phyloP scores from a whole-genome alignment of 345 rosid genomes.

The Theobroma cacao region DNA sequence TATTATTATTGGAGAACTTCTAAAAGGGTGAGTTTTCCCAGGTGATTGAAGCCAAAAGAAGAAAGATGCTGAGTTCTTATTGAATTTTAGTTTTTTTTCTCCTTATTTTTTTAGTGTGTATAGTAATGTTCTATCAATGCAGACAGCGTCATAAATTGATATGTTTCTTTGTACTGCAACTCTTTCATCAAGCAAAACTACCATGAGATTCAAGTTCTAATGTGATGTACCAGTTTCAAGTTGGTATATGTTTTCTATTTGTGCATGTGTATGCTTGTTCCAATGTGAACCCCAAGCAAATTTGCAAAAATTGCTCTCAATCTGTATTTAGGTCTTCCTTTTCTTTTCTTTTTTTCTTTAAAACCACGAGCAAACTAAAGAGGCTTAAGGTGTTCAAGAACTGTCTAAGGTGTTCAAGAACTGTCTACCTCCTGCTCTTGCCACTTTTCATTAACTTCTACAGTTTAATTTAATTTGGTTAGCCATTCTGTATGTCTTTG shows the following conservation, averaged over 20 bases:
- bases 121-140: not conserved
- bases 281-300: not conserved
- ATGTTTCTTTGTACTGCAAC: not conserved
- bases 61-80: not conserved
- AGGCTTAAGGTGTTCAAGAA: too few relatives aligned
- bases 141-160: not conserved
- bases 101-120: not conserved
- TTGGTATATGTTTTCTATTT: not conserved
- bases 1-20: not conserved
- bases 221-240: not conserved
- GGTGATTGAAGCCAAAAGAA: not conserved
- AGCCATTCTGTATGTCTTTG: not conserved
- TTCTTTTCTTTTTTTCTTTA: too few relatives aligned
- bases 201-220: not conserved
- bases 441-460: not conserved
- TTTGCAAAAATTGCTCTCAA: not conserved
- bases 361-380: too few relatives aligned
- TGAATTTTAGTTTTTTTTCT: too few relatives aligned
- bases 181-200: not conserved
- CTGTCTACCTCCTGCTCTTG: too few relatives aligned
- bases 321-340: not conserved
- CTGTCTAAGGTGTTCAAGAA: not conserved
- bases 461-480: not conserved
- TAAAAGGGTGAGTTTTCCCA: not conserved
- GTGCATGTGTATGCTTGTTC: not conserved